Evolutionary conservation across 805 yeast species (phyloP), one percentile per base, ranked within the genome.

Genomic region (Yarrowia deformans): DNA sequence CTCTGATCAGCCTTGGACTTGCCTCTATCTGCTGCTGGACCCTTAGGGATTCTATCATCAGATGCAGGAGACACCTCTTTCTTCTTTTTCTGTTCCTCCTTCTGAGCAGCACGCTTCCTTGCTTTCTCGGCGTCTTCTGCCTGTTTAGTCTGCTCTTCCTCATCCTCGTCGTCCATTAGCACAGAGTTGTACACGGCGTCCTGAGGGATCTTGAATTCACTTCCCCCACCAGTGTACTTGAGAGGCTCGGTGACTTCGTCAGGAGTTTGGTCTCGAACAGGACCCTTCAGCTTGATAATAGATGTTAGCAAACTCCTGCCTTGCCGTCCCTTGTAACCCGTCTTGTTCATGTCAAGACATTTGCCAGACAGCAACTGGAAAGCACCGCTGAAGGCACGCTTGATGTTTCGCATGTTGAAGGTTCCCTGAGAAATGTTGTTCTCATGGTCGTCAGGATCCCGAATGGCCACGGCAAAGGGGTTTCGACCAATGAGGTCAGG

Each of bases 381-480:
- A 0, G 97, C 97, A 49, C 97, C 97, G 18, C 89, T 88, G 80
- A 94, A 93, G 0, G 97, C 91, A 73, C 91, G 88, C 75, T 90
- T 91, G 69, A 94, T 84, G 73, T 89, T 91, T 46, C 91, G 79
- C 50, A 91, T 80, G 76, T 93, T 93, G 80, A 87, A 91, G 1
- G 97, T 88, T 5, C 97, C 91, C 73, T 97, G 82, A 56, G 95
- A 87, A 60, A 94, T 89, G 76, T 94, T 94, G 75, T 94, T 94
- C n/a, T 81, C 72, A 1, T 87, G 81, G 75, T 93, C 97, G 61
- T 89, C 88, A 1, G 98, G 98, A 76, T 94, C 98, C 77, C 90
- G 94, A 39, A 94, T 90, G 0, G 92, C 88, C 48, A 93, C 78
- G 1, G 90, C 78, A 76, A 88, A 91, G 45, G 86, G 83, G 68